Conservation (phyloP, 1,139 yeast species). For the Yamadazyma friedrichii region DNA sequence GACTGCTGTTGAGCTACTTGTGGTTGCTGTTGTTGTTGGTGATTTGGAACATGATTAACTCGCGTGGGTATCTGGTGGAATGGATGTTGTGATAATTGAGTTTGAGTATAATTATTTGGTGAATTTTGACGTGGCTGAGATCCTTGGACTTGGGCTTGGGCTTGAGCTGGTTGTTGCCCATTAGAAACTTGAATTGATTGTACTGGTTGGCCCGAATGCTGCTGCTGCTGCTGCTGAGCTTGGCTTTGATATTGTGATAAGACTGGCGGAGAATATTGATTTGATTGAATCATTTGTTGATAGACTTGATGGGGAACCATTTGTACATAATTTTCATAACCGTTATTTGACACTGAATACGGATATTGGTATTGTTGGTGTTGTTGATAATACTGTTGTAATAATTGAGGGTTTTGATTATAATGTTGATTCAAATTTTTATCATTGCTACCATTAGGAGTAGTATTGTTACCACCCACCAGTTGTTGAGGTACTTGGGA, state of each 20-base stretch:
- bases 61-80: conserved; percentile 6
- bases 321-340: conserved; percentile 1
- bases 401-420: conserved; percentile 3
- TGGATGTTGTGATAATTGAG: no score
- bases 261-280: neutral
- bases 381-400: conserved; percentile 4
- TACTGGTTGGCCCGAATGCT: neutral
- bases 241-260: neutral
- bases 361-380: conserved; percentile 1
- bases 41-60: conserved; percentile 14
- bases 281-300: neutral
- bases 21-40: conserved; percentile 10
- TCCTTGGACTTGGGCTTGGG: neutral
- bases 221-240: neutral
- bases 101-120: neutral
- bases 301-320: conserved; percentile 2
- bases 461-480: no score
- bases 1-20: neutral
- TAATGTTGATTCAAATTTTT: conserved; percentile 1
- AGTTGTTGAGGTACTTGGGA: no score
- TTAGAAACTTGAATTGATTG: no score
- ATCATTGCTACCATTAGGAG: no score
- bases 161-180: neutral
- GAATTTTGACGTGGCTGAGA: neutral
- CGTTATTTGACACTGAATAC: neutral